These are phyloP conservation scores for Sclerotinia minor DNA, from an alignment of 2,329 filamentous ascomycete species.

Conservation along the genomic window DNA sequence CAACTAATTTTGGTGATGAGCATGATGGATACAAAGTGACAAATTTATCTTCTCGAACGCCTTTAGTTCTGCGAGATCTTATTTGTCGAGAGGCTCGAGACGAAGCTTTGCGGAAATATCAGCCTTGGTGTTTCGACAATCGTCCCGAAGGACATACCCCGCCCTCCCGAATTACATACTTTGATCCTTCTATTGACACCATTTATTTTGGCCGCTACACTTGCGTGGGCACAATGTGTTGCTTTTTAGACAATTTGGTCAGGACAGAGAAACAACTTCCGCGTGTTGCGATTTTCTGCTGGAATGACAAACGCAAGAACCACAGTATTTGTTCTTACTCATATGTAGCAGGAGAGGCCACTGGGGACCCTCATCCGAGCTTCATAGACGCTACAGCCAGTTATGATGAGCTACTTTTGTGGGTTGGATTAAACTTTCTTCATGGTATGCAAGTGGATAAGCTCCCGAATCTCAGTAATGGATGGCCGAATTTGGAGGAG, in stretches of 20 bases:
- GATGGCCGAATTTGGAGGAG: background rate
- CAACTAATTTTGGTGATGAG: background rate
- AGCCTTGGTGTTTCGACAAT: slow-evolving; percentile 3
- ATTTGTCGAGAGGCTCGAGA: slow-evolving; percentile 1
- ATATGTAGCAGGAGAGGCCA: too few relatives aligned
- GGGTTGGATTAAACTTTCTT: background rate
- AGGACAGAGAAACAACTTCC: background rate
- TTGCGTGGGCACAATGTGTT: background rate
- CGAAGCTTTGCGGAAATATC: background rate
- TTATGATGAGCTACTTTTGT: too few relatives aligned
- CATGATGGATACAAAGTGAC: background rate
- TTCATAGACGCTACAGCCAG: too few relatives aligned
- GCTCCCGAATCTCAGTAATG: background rate
- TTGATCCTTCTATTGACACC: background rate
- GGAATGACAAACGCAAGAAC: background rate
- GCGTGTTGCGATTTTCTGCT: background rate
- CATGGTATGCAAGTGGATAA: background rate
- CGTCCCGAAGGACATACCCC: background rate
- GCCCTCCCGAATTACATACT: background rate
- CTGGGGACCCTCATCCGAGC: too few relatives aligned
- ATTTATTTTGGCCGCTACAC: background rate
- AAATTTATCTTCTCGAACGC: background rate
- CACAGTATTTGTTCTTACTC: too few relatives aligned
- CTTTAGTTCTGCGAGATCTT: background rate
- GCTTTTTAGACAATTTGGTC: background rate